Evolutionary conservation across 306 rosid genomes (phyloP).

Genomic region (Luffa aegyptiaca): DNA sequence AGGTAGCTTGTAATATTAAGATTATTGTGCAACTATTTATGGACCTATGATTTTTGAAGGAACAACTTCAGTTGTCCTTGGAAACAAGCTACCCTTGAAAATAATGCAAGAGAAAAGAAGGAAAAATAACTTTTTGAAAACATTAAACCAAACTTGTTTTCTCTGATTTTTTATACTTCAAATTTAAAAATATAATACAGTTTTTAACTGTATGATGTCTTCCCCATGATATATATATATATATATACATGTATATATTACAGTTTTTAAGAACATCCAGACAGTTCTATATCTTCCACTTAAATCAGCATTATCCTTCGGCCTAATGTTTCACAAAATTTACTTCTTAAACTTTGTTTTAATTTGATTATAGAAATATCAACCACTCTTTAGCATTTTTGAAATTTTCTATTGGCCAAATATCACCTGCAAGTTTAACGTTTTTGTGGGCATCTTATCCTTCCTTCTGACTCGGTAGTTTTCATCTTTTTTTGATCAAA

Average conservation of each 20-base stretch:
- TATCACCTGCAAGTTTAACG: neutral
- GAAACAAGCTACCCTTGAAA: neutral
- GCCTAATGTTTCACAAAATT: neutral
- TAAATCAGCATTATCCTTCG: neutral
- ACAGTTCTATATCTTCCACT: neutral
- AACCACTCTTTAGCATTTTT: neutral
- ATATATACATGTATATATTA: too few species aligned
- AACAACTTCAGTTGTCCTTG: neutral
- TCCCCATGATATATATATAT: too few species aligned
- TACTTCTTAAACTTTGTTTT: neutral
- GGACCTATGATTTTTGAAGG: neutral
- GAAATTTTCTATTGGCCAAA: neutral
- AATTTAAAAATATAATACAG: neutral
- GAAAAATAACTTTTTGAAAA: neutral
- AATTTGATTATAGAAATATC: neutral
- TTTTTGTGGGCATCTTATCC: neutral
- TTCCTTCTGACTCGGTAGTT: neutral
- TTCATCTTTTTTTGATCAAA: neutral
- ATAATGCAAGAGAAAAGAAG: neutral
- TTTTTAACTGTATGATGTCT: neutral
- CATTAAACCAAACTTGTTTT: neutral
- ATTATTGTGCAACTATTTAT: neutral
- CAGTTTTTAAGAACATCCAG: neutral
- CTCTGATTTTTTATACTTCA: neutral
- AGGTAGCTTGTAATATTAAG: neutral